phyloP scores from a whole-genome alignment of 148 eudicot genomes.

The Fagopyrum esculentum region DNA sequence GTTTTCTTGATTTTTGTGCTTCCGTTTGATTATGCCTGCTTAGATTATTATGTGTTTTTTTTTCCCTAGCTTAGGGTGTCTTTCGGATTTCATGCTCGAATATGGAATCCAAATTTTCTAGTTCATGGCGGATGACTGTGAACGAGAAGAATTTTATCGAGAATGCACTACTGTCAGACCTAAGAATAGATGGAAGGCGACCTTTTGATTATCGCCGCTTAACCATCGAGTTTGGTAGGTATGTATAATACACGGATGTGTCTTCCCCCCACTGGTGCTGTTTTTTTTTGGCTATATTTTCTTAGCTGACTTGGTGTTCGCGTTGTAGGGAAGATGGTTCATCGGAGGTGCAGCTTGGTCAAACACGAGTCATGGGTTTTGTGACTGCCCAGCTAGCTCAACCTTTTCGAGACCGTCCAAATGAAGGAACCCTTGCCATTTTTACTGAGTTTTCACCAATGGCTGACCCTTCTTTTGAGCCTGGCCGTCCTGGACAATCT shows the following conservation, averaged over 20 bases:
- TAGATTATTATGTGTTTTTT: too few species aligned
- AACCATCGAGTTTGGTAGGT: constrained; percentile 77
- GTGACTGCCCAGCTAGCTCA: constrained; percentile 71
- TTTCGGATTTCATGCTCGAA: not conserved
- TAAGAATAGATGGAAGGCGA: constrained; percentile 78
- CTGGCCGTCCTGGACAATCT: constrained; percentile 74
- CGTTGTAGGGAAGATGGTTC: constrained; percentile 73
- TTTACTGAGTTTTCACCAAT: constrained; percentile 86
- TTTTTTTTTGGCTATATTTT: not conserved
- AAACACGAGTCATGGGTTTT: constrained; percentile 77
- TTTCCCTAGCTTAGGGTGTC: not conserved
- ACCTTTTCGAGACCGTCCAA: constrained; percentile 83
- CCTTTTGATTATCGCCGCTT: constrained; percentile 72
- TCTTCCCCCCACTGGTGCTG: not conserved
- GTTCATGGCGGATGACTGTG: constrained; percentile 62
- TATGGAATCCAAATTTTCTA: constrained; percentile 81
- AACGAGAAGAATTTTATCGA: constrained; percentile 90
- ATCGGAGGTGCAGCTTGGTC: constrained; percentile 85
- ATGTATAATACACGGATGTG: constrained; percentile 15
- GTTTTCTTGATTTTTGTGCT: constrained; percentile 15
- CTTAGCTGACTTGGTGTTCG: not conserved
- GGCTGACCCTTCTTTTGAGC: constrained; percentile 92
- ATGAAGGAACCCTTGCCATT: constrained; percentile 77
- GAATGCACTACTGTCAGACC: constrained; percentile 56
- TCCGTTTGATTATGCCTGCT: too few species aligned